phyloP scores from a whole-genome alignment of 2,329 filamentous ascomycete genomes.

The Aspergillus felis region DNA sequence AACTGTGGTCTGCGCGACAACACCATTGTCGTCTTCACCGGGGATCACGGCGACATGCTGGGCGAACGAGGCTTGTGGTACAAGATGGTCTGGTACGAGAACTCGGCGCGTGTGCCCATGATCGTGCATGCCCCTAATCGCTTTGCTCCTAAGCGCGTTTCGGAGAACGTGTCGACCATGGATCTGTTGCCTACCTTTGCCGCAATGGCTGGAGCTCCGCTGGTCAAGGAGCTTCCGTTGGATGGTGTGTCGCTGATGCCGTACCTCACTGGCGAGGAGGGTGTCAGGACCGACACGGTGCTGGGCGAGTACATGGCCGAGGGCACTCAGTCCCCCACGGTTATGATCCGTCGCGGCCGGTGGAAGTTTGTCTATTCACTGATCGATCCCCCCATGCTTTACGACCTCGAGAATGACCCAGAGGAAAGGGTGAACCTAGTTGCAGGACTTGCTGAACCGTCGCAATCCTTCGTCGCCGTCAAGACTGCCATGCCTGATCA shows the following conservation, averaged over 20 bases:
- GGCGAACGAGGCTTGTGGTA: slow-evolving; percentile 89
- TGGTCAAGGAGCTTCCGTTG: slow-evolving; percentile 70
- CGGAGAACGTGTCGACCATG: slow-evolving; percentile 82
- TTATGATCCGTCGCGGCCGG: slow-evolving; percentile 86
- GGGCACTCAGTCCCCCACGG: slow-evolving; percentile 79
- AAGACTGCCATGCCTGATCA: slow-evolving; percentile 31
- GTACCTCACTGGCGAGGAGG: slow-evolving; percentile 61
- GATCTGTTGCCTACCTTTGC: slow-evolving; percentile 87
- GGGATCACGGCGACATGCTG: slow-evolving; percentile 94
- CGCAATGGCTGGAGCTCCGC: slow-evolving; percentile 70
- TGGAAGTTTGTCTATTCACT: slow-evolving; percentile 93
- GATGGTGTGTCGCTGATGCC: slow-evolving; percentile 79
- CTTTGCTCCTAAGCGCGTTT: slow-evolving; percentile 71
- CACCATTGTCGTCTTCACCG: slow-evolving; percentile 88
- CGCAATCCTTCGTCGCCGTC: slow-evolving; percentile 38
- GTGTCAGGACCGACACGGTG: slow-evolving; percentile 69
- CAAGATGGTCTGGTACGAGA: slow-evolving; percentile 97
- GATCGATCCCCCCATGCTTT: slow-evolving; percentile 78
- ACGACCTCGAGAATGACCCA: slow-evolving; percentile 72
- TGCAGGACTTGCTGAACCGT: slow-evolving; percentile 28
- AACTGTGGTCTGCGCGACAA: slow-evolving; percentile 76
- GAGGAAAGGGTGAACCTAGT: slow-evolving; percentile 70
- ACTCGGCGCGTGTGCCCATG: slow-evolving; percentile 82
- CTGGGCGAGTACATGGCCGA: slow-evolving; percentile 94
- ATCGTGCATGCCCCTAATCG: slow-evolving; percentile 74